Base-by-base conservation (phyloP, 805 yeast species). In the Starmerella bombicola region DNA sequence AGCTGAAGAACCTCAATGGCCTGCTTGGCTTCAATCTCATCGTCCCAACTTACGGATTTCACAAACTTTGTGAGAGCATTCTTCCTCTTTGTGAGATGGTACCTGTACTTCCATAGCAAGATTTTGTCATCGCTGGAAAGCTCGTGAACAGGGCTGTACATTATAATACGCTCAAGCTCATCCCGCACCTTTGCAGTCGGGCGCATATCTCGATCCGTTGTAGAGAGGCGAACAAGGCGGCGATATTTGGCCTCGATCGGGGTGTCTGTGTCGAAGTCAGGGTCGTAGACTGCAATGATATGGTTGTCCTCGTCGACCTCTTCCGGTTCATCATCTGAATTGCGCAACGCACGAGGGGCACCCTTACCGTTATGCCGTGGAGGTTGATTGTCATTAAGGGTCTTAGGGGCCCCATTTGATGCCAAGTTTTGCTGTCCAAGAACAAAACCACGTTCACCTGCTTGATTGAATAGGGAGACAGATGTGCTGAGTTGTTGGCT, bases 191-290 rank as follows among this genome's bases (percentile, higher is more conserved):
- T 80, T 3, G 94, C 79, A 16, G 88, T 80, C 1, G 98, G 98
- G 51, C 86, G 83, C 35, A 83, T 66, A 43, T 85, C 95, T 50
- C 74, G 76, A 55, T 86, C 97, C 18, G 33, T 40, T 28, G 83
- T 61, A 21, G 81, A 71, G 50, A 86, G 83, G 59, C 96, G 78
- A 48, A 86, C 91, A 38, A 88, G 62, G 43, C 79, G 75, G 49
- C 94, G 74, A 55, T 80, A 84, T 57, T 88, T 91, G 48, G 76
- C 70, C 55, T 91, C 97, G 18, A 91, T 78, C 1, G 95, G 95
- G 53, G 88, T 93, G 45, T 70, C 74, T 17, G 66, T 62, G 45
- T 61, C 66, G 51, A 72, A 76, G 48, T 80, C 88, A 0, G 85
- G 85, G 51, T 80, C 91, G 54, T 73, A 74, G 15, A 78, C 68